phyloP scores from a whole-genome alignment of 148 eudicot genomes.

The Rhododendron mucronatum region DNA sequence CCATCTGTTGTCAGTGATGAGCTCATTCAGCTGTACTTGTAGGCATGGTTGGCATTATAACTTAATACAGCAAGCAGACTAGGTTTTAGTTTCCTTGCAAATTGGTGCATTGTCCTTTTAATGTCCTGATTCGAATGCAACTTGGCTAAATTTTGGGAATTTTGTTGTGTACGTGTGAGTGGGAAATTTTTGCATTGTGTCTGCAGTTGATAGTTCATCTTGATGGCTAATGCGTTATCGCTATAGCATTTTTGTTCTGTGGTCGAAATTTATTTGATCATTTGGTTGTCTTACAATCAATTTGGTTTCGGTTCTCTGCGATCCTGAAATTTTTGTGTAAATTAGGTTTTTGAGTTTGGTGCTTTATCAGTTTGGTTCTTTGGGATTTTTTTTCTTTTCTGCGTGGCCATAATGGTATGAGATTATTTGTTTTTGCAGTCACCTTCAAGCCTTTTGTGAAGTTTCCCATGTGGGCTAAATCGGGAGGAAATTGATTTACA shows the following conservation, averaged over 20 bases:
- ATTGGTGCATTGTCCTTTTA: not conserved
- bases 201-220: not conserved
- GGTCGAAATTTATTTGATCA: not conserved
- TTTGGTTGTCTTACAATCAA: not conserved
- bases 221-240: not conserved
- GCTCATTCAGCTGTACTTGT: slow-evolving; percentile 88
- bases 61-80: not conserved
- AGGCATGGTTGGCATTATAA: slow-evolving; percentile 11
- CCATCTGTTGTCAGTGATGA: slow-evolving; percentile 97
- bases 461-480: not conserved
- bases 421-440: too few species aligned
- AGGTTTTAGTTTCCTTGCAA: not conserved
- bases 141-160: slow-evolving; percentile 7
- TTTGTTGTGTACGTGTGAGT: not conserved
- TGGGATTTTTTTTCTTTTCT: not conserved
- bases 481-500: not conserved
- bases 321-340: too few species aligned
- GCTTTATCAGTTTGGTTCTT: not conserved
- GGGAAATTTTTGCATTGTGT: not conserved
- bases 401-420: too few species aligned
- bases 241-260: not conserved
- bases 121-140: not conserved
- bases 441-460: not conserved
- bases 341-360: too few species aligned
- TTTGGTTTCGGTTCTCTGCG: not conserved